Conservation (phyloP, 768 basidiomycete species). For the Multifurca ochricompacta region DNA sequence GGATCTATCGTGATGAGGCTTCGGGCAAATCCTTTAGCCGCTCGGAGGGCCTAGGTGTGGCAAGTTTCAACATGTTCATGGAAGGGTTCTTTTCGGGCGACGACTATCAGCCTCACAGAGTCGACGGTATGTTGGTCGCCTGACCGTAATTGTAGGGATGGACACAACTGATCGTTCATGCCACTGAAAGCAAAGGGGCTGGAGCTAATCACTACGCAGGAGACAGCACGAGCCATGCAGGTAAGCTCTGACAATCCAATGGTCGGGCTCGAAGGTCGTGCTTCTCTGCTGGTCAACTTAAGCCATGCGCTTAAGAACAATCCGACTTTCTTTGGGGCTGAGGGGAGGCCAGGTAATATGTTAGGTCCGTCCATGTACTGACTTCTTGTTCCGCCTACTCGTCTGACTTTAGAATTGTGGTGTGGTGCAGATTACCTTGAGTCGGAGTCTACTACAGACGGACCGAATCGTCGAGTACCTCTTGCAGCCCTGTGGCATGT, state of each 20-base stretch:
- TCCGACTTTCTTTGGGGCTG: slow-evolving; percentile 62
- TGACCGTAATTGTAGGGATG: not conserved
- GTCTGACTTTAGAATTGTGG: not conserved
- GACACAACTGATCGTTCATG: slow-evolving; percentile 9
- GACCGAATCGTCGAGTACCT: slow-evolving; percentile 44
- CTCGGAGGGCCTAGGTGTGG: slow-evolving; percentile 83
- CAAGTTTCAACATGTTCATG: slow-evolving; percentile 84
- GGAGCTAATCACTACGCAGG: slow-evolving; percentile 49
- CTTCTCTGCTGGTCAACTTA: slow-evolving; percentile 67
- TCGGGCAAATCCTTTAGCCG: slow-evolving; percentile 49
- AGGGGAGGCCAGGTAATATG: slow-evolving; percentile 75
- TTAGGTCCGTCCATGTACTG: slow-evolving; percentile 44
- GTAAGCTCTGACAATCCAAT: slow-evolving; percentile 73
- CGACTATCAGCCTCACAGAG: slow-evolving; percentile 51
- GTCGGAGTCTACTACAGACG: slow-evolving; percentile 40
- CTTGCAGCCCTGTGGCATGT: slow-evolving; percentile 73
- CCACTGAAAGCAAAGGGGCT: slow-evolving; percentile 57
- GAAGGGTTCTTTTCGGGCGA: slow-evolving; percentile 74
- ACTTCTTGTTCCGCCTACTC: slow-evolving; percentile 5
- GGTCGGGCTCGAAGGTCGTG: slow-evolving; percentile 84
- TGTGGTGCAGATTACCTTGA: slow-evolving; percentile 56
- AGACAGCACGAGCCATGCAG: slow-evolving; percentile 67
- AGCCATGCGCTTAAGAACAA: slow-evolving; percentile 58
- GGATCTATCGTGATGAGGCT: slow-evolving; percentile 63
- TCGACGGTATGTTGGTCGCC: slow-evolving; percentile 57